Conservation (phyloP, 805 yeast genomes). For the Saccharomycopsis sp. region DNA sequence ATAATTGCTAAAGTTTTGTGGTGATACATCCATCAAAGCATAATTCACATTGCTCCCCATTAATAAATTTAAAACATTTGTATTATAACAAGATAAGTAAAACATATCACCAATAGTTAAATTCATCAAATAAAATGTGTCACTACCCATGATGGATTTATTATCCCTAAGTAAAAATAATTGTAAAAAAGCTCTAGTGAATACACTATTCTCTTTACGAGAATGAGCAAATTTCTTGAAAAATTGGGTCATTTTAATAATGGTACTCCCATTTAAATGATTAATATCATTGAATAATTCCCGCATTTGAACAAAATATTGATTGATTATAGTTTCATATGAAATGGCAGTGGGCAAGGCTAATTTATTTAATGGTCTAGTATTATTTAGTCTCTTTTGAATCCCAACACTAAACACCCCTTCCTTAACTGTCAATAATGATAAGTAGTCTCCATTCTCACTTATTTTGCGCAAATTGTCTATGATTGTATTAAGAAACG, state of each 20-base stretch:
- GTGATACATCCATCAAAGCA: background rate
- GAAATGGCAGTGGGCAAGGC: slow-evolving; percentile 28
- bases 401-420: slow-evolving; percentile 41
- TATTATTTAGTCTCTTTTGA: slow-evolving; percentile 42
- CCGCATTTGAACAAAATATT: slow-evolving; percentile 9
- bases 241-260: background rate
- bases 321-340: slow-evolving; percentile 23
- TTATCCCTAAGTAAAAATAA: slow-evolving; percentile 58
- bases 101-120: slow-evolving; percentile 34
- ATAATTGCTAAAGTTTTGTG: background rate
- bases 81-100: slow-evolving; percentile 35
- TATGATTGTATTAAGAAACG: background rate
- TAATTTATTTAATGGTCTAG: slow-evolving; percentile 37
- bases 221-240: background rate
- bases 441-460: background rate
- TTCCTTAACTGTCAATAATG: slow-evolving; percentile 12
- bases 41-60: background rate
- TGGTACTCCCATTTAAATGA: background rate
- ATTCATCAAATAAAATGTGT: slow-evolving; percentile 26
- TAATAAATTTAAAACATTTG: slow-evolving; percentile 26
- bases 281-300: slow-evolving; percentile 2
- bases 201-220: slow-evolving; percentile 28
- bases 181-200: slow-evolving; percentile 61
- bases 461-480: background rate
- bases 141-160: slow-evolving; percentile 48